phyloP scores from a whole-genome alignment of 371 early-diverging fungal species.

The Mucor mucedo region DNA sequence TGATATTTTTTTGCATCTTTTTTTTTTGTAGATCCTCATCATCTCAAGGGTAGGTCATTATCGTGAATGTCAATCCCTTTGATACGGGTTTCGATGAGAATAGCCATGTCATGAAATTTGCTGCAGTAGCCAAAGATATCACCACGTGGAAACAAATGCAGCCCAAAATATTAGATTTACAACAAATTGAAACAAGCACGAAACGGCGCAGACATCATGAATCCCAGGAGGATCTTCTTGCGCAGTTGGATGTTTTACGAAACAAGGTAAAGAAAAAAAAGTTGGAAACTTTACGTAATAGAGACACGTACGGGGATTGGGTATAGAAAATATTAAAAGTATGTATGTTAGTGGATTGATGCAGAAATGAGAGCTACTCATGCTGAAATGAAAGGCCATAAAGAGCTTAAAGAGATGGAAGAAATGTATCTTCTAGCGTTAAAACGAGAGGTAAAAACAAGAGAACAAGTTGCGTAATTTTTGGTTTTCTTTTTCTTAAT shows the following conservation, averaged over 20 bases:
- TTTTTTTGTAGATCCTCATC: too few relatives aligned
- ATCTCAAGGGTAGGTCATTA: conserved; percentile 44
- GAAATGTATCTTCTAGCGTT: conserved; percentile 42
- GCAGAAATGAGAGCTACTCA: not conserved
- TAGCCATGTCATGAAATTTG: conserved; percentile 68
- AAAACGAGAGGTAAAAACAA: conserved; percentile 37
- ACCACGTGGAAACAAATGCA: conserved; percentile 51
- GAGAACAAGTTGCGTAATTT: too few relatives aligned
- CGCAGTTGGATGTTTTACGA: conserved; percentile 51
- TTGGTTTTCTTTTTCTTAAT: too few relatives aligned
- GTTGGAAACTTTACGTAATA: too few relatives aligned
- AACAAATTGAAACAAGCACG: conserved; percentile 13
- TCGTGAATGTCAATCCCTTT: conserved; percentile 72
- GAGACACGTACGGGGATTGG: too few relatives aligned
- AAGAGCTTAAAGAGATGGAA: conserved; percentile 46
- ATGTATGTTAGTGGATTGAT: conserved; percentile 33
- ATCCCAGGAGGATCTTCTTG: conserved; percentile 35
- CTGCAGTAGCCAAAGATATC: conserved; percentile 68
- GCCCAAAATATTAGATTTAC: conserved; percentile 38
- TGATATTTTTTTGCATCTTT: too few relatives aligned
- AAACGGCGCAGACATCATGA: conserved; percentile 24
- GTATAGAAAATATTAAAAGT: not conserved
- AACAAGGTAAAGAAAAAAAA: conserved; percentile 41
- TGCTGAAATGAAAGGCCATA: conserved; percentile 45
- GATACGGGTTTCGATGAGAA: conserved; percentile 67